Base-by-base conservation (phyloP, 805 yeast genomes). In the Monosporozyma servazzii region DNA sequence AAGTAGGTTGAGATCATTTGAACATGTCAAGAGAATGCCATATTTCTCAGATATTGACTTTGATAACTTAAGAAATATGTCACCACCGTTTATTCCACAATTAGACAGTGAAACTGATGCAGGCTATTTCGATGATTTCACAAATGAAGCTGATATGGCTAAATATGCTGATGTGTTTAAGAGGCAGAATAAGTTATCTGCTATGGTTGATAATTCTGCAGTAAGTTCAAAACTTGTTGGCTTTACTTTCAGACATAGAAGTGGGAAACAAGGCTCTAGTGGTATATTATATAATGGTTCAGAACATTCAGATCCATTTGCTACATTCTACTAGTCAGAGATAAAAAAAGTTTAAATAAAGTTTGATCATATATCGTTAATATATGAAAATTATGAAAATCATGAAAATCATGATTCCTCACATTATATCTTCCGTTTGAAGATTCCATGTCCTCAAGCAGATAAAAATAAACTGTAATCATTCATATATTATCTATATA, bases 21-120 rank as follows among this genome's bases (percentile, higher is more conserved):
- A 81, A 61, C 96, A 91, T 64, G 81, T 93, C 7, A 83, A 80
- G 68, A 73, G 77, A 39, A 86, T 85, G 77, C 76, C 85, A 9
- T 91, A 93, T 70, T 93, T 91, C 61, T 71, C 80, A 29, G 98
- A 91, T 60, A 80, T 88, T 29, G 84, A 87, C 62, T 91, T 95
- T 84, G 79, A 76, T 5, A 70, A 70, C 10, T 68, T 93, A 58
- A 77, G 96, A 62, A 71, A 68, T 31, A 76, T 81, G 54, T 76
- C 83, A 21, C 97, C 99, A 4, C 99, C 99, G 36, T 93, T 93
- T 68, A 86, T 93, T 18, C 99, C 99, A 3, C 96, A 95, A 61
- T 75, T 93, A 56, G 98, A 93, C 65, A 87, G 89, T 54, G 99
- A 93, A 62, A 93, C 89, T 56, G 99, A 93, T 71, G 98, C 98